Evolutionary conservation across 2,329 filamentous ascomycete species (phyloP), one percentile per base, ranked within the genome.

Genomic region (Amylocarpus encephaloides): DNA sequence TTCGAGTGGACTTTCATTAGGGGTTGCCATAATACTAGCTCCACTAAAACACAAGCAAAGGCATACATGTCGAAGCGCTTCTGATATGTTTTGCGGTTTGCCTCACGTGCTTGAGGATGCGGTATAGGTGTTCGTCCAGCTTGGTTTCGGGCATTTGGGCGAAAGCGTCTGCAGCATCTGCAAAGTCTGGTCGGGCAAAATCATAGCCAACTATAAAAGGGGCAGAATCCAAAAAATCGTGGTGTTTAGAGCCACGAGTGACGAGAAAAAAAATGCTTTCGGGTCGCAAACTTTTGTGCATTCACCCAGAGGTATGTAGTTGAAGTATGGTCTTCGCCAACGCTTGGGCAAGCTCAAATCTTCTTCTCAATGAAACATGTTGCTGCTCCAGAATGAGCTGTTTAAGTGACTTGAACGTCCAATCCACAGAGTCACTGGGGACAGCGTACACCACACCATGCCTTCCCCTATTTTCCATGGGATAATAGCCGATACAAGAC

Each of bases 51-150:
- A 44, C 53, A 53, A n/a, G 44, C 53, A 1, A 55, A 22, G n/a
- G 47, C 50, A 26, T 53, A 55, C n/a, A 55, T 38, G 39, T 55
- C 53, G 53, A 66, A 55, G 6, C 29, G 33, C 29, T 50, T 55
- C 2, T 29, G 41, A 22, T 48, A 55, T 2, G 50, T 43, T 19
- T 30, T 38, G 29, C 46, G 30, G n/a, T 52, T 36, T 1, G 47
- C 32, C 16, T 32, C 19, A 1, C 48, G 33, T 16, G 50, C 35
- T 18, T 45, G 35, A 15, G 46, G 52, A 46, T 54, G 54, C 54
- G 49, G 32, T 49, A 52, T 15, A 56, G 30, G 41, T 56, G 48
- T 10, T 45, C 35, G 33, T 50, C 54, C 41, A 46, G 46, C 33
- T 52, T 38, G 13, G 35, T 30, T 15, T 34, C 33, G 46, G 54